These are phyloP conservation scores for Starmerella gropengiesseri DNA, from an alignment of 805 yeast species.

Conservation along the genomic window DNA sequence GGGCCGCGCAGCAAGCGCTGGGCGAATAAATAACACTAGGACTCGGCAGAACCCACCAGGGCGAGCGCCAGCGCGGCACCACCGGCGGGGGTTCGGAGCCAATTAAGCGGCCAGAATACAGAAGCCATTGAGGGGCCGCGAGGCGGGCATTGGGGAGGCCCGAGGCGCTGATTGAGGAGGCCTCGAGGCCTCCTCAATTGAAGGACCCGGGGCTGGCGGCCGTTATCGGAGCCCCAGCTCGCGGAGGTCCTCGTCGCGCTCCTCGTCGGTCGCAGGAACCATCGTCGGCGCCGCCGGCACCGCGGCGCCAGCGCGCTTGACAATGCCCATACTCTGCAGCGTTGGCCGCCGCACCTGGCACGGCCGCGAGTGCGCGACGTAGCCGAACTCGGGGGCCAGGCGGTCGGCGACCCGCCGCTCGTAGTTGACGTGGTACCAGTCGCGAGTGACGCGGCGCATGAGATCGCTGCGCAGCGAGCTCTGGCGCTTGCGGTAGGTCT, in stretches of 20 bases:
- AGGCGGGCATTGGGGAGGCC: too few relatives aligned
- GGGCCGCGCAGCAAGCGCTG: too few relatives aligned
- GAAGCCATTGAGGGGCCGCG: too few relatives aligned
- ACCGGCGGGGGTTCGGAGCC: too few relatives aligned
- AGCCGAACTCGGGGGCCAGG: slow-evolving; percentile 38
- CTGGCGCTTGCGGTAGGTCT: slow-evolving; percentile 58
- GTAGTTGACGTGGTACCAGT: slow-evolving; percentile 85
- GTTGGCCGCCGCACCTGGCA: slow-evolving; percentile 56
- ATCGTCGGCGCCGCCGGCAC: slow-evolving; percentile 68
- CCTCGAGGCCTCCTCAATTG: too few relatives aligned
- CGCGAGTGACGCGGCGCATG: slow-evolving; percentile 62
- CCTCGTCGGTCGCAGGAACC: slow-evolving; percentile 55
- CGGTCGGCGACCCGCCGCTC: slow-evolving; percentile 77
- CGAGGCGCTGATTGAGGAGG: too few relatives aligned
- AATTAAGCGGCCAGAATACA: too few relatives aligned
- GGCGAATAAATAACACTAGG: too few relatives aligned
- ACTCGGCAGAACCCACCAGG: too few relatives aligned
- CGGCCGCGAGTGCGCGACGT: slow-evolving; percentile 34
- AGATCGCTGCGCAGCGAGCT: slow-evolving; percentile 56
- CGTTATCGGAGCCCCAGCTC: slow-evolving; percentile 41
- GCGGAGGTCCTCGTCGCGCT: slow-evolving; percentile 58
- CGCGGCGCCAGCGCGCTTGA: slow-evolving; percentile 54
- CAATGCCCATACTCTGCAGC: slow-evolving; percentile 55
- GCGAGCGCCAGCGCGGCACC: too few relatives aligned
- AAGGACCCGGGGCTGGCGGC: background rate